phyloP scores from a whole-genome alignment of 352 stramenopile species.

The Peronosclerospora sorghi region DNA sequence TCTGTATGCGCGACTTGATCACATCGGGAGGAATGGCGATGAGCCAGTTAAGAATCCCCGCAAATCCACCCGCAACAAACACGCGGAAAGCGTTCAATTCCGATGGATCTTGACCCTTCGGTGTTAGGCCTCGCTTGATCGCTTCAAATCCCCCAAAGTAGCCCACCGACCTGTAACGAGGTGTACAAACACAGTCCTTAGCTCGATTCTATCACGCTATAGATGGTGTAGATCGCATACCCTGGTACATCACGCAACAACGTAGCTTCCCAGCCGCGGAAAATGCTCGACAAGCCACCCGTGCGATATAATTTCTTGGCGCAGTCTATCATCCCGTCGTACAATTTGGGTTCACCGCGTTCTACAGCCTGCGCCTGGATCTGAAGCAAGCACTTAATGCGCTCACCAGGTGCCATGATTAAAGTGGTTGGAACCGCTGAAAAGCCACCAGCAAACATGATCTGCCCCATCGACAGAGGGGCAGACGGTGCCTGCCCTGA shows the following conservation, averaged over 20 bases:
- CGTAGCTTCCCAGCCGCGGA: slow-evolving; percentile 91
- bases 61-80: slow-evolving; percentile 90
- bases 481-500: slow-evolving; percentile 45
- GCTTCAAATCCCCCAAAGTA: slow-evolving; percentile 94
- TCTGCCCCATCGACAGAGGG: slow-evolving; percentile 65
- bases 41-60: slow-evolving; percentile 90
- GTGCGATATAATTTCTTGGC: slow-evolving; percentile 87
- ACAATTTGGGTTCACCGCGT: slow-evolving; percentile 72
- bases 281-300: slow-evolving; percentile 89
- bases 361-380: slow-evolving; percentile 86
- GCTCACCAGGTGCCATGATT: slow-evolving; percentile 92
- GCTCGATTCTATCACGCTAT: background rate
- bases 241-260: slow-evolving; percentile 90
- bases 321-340: slow-evolving; percentile 93
- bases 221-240: slow-evolving; percentile 41
- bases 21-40: slow-evolving; percentile 93
- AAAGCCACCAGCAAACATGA: slow-evolving; percentile 87
- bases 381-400: slow-evolving; percentile 94
- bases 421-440: slow-evolving; percentile 82
- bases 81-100: slow-evolving; percentile 84
- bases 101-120: slow-evolving; percentile 66
- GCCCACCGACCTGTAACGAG: slow-evolving; percentile 64
- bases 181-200: slow-evolving; percentile 1
- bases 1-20: slow-evolving; percentile 95
- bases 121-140: slow-evolving; percentile 83